These are phyloP conservation scores for Nigrospora oryzae DNA, from an alignment of 2,329 filamentous ascomycete species.

Conservation along the genomic window DNA sequence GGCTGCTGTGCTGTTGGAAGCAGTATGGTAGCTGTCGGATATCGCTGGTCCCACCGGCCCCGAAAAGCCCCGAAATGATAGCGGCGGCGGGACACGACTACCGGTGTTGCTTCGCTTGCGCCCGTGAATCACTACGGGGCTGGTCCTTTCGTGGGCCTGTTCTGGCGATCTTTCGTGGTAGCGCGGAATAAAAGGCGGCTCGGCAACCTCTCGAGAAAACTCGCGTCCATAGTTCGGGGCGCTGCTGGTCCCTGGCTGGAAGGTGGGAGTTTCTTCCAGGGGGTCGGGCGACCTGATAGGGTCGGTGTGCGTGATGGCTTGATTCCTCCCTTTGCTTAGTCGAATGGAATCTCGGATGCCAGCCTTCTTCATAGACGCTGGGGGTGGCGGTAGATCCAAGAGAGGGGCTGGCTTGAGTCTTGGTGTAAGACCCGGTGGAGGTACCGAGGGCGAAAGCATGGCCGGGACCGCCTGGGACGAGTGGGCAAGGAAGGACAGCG, in stretches of 20 bases:
- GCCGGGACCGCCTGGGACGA: constrained; percentile 76
- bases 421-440: constrained; percentile 24
- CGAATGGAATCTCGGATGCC: constrained; percentile 83
- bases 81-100: constrained; percentile 60
- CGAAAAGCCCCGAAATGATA: constrained; percentile 74
- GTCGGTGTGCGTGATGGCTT: constrained; percentile 20
- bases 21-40: constrained; percentile 31
- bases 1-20: constrained; percentile 48
- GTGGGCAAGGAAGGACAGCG: constrained; percentile 88
- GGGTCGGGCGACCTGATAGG: constrained; percentile 16
- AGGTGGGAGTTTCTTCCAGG: constrained; percentile 24
- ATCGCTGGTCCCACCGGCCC: constrained; percentile 32
- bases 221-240: constrained; percentile 35
- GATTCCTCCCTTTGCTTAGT: constrained; percentile 67
- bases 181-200: constrained; percentile 64
- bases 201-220: constrained; percentile 51
- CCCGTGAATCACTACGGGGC: constrained; percentile 48
- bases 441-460: constrained; percentile 39
- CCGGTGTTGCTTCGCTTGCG: constrained; percentile 88
- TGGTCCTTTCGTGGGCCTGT: constrained; percentile 32
- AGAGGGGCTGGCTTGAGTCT: constrained; percentile 31
- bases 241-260: constrained; percentile 22
- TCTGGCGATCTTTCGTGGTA: constrained; percentile 49
- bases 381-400: constrained; percentile 37
- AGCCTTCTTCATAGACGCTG: constrained; percentile 35